A percentile compares a stretch with the other conserved stretches of the same genome.
These are phyloP conservation scores for Anthostomella pinea DNA, from an alignment of 2,329 filamentous ascomycete species.

Conservation along the genomic window DNA sequence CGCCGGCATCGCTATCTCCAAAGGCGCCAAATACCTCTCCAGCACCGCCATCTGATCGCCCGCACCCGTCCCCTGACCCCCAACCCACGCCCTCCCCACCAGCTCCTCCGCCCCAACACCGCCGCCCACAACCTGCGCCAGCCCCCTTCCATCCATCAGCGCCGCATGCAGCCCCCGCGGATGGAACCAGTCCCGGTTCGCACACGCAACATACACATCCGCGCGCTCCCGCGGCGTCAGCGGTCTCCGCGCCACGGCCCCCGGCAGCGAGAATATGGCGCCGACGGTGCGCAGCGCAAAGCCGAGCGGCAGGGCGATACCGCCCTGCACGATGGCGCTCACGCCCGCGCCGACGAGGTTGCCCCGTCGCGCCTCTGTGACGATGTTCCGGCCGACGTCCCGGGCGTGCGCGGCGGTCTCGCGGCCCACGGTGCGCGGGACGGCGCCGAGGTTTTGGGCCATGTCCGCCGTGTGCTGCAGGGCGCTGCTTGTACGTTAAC, in stretches of 20 bases:
- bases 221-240: slow-evolving; percentile 41
- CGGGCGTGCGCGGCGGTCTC: slow-evolving; percentile 36
- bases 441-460: slow-evolving; percentile 34
- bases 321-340: slow-evolving; percentile 35
- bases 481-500: too few relatives aligned
- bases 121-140: too few relatives aligned
- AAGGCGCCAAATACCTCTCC: too few relatives aligned
- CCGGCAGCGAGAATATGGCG: slow-evolving; percentile 35
- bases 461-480: slow-evolving; percentile 43
- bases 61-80: too few relatives aligned
- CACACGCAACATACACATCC: slow-evolving; percentile 39
- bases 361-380: slow-evolving; percentile 35
- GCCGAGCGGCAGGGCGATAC: slow-evolving; percentile 38
- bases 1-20: too few relatives aligned
- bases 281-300: slow-evolving; percentile 37
- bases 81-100: too few relatives aligned
- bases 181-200: slow-evolving; percentile 43
- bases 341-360: slow-evolving; percentile 39
- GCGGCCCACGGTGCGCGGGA: slow-evolving; percentile 36
- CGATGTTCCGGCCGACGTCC: slow-evolving; percentile 35
- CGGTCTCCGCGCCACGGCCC: slow-evolving; percentile 34
- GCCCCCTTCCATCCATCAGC: too few relatives aligned
- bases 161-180: slow-evolving; percentile 36
- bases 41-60: too few relatives aligned
- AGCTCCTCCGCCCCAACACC: too few relatives aligned